Base-by-base conservation (phyloP, 2,329 filamentous ascomycete species). In the Mariannaea elegans region DNA sequence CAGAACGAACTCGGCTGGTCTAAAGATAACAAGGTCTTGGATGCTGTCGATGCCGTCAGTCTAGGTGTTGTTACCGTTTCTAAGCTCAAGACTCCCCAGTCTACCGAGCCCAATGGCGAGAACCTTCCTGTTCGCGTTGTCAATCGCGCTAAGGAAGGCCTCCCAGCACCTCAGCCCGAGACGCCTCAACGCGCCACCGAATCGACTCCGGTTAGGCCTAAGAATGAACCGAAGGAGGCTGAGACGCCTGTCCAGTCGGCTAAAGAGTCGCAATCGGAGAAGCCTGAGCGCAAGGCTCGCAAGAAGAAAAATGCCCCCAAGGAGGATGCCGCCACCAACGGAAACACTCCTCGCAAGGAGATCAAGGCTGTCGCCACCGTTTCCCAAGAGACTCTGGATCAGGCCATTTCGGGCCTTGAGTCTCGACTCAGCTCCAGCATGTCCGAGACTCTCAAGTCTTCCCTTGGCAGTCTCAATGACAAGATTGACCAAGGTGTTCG, bases 1-100 rank as follows among this genome's bases (percentile, higher is more conserved):
- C 92, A 94, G 73, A 87, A 89, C 50, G 94, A 98, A 76, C 82
- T 99, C 47, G 95, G 96, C 27, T 98, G 94, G 94, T 90, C 90
- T 68, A 87, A 88, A 68, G 92, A 97, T 63, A 94, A 93, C 77
- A 97, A 96, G 81, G 91, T 97, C 52, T 81, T 97, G 36, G 81
- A 89, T 53, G 84, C 90, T 0, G 86, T 95, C 36, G 89, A 97
- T 75, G 94, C 92, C 2, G 83, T 92, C 42, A 83, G 89, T 52
- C 84, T 87, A 54, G 92, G 91, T 8, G 80, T 91, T 24, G 91
- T 97, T 59, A 87, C 87, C 38, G 89, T 97, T 50, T 84, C 87
- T 31, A 90, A 92, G 70, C 83, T 97, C 34, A 85, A 84, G 73
- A 78, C 73, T 70, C 83, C 79, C 55, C 84, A 73, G 61, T 76